These are phyloP conservation scores for Colletotrichum sp. DNA, from an alignment of 2,329 filamentous ascomycete genomes.

Conservation along the genomic window DNA sequence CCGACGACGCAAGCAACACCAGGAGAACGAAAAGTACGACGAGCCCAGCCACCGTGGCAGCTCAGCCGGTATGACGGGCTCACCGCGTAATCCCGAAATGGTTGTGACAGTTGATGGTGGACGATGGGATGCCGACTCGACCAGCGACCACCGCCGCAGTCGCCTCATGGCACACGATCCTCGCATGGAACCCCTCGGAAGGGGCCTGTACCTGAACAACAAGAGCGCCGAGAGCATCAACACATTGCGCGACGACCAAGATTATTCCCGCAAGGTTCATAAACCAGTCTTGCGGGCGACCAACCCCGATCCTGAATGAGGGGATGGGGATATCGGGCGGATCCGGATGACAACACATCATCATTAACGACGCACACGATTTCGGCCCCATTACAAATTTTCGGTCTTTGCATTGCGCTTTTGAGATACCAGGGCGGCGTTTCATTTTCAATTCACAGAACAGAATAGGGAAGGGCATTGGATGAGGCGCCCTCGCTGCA, in stretches of 20 bases:
- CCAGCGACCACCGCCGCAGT: constrained; percentile 41
- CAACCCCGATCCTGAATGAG: constrained; percentile 59
- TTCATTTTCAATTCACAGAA: constrained; percentile 14
- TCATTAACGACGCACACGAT: constrained; percentile 24
- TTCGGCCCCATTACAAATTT: constrained; percentile 13
- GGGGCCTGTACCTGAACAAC: constrained; percentile 60
- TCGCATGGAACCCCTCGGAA: constrained; percentile 65
- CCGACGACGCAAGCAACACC: constrained; percentile 47
- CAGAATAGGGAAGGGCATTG: not conserved
- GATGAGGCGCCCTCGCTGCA: not conserved
- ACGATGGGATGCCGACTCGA: constrained; percentile 14
- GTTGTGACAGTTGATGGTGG: constrained; percentile 31
- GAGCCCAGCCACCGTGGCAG: constrained; percentile 54
- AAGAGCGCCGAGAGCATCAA: constrained; percentile 68
- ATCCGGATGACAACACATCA: constrained; percentile 1
- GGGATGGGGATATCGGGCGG: not conserved
- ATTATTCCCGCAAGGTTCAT: constrained; percentile 67
- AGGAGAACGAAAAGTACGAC: constrained; percentile 46
- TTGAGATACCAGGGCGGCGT: constrained; percentile 28
- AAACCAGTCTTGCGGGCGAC: constrained; percentile 64
- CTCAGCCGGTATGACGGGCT: constrained; percentile 53
- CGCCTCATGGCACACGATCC: constrained; percentile 65
- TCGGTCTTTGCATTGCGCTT: constrained; percentile 20
- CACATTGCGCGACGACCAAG: constrained; percentile 68
- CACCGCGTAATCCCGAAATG: constrained; percentile 49